Base-by-base conservation (phyloP, 495 filamentous ascomycete genomes). In the Penicillium pulvis region DNA sequence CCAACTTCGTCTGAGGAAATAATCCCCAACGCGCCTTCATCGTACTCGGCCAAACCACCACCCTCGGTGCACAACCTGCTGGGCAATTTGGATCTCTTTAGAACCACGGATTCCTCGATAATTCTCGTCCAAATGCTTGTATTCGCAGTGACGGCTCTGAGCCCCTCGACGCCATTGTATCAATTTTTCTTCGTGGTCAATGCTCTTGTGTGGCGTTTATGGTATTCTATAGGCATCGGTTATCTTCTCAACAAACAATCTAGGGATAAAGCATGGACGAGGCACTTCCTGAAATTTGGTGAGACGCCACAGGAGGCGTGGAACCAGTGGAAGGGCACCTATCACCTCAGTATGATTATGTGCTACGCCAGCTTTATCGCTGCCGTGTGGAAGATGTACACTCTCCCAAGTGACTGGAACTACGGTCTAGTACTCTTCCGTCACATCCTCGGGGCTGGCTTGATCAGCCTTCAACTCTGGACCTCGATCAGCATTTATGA, bases 251-350 rank as follows among this genome's bases (percentile, higher is more conserved):
- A 88, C 56, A 82, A 82, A 41, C 94, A 98, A 72, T 97, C 94
- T 8, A 87, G 88, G 56, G 83, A 87, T 75, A 96, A 97, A 74
- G 81, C 85, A 66, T 98, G 93, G 90, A 97, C 93, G 16, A 85
- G 94, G 24, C 94, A 98, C 75, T 98, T 97, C 67, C 81, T 98
- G 70, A 98, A 98, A 70, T 97, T 88, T 66, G 94, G 94, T 57
- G 93, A 97, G 65, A 91, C 83, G 30, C 84, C 85, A 0, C 87
- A 89, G 48, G 94, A 97, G 74, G 93, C 93, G 3, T 98, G 95
- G 95, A 87, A 87, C 53, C 92, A 98, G 70, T 98, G 94, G 94
- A 98, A 97, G 74, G 90, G 92, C 44, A 86, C 93, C 56, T 97
- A 98, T 62, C 92, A 98, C 67, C 75, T 97, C 35, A 93, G 91